A percentile compares a stretch with the other conserved stretches of the same genome.
These are phyloP conservation scores for Ophiostoma australiae DNA, from an alignment of 2,329 filamentous ascomycete species.

Conservation along the genomic window DNA sequence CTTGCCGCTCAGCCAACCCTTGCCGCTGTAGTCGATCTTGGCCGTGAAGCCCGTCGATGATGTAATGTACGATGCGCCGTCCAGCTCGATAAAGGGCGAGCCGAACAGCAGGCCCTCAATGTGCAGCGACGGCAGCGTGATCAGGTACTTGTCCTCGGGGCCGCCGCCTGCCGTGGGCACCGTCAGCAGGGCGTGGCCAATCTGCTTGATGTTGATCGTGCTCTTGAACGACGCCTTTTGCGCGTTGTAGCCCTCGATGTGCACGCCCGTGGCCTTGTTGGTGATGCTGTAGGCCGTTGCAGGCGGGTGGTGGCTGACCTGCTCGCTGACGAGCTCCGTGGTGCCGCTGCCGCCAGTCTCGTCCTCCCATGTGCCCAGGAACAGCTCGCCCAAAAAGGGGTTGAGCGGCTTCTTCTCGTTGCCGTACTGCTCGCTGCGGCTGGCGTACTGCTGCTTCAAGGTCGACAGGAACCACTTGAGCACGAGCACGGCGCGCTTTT, in stretches of 20 bases:
- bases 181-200: constrained; percentile 80
- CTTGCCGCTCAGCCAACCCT: constrained; percentile 91
- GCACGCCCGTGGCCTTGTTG: constrained; percentile 77
- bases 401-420: constrained; percentile 98
- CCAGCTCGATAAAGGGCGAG: constrained; percentile 84
- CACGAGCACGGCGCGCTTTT: constrained; percentile 80
- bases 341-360: constrained; percentile 59
- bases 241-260: constrained; percentile 83
- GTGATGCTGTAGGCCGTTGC: constrained; percentile 91
- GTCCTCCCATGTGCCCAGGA: constrained; percentile 86
- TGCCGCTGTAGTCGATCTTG: constrained; percentile 88
- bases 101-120: constrained; percentile 89
- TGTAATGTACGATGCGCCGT: constrained; percentile 76
- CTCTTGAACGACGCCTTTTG: constrained; percentile 93
- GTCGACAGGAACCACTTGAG: constrained; percentile 95
- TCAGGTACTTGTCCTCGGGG: constrained; percentile 68
- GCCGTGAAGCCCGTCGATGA: constrained; percentile 82
- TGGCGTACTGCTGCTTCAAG: constrained; percentile 77
- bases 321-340: constrained; percentile 85
- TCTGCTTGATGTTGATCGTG: constrained; percentile 92
- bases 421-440: constrained; percentile 69
- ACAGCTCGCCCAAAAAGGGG: constrained; percentile 91
- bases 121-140: constrained; percentile 84
- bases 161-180: constrained; percentile 48
- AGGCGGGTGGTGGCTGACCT: constrained; percentile 91